A percentile compares a stretch with the other conserved stretches of the same genome.
Conservation (phyloP, 176 grass and related monocot species). For the Elaeis guineensis region DNA sequence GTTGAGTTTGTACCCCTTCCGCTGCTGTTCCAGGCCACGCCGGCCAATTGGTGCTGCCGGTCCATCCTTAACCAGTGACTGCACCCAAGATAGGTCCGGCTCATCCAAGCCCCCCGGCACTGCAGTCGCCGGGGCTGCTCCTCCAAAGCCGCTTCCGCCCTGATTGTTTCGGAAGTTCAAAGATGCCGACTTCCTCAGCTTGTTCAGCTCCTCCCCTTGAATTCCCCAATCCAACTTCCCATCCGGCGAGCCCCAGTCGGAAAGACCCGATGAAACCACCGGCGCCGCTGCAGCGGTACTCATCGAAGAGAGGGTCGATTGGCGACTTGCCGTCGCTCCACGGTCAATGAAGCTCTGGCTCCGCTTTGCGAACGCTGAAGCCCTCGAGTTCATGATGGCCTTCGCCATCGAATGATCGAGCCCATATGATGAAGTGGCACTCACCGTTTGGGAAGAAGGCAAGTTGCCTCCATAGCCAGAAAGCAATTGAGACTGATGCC, state of each 20-base stretch:
- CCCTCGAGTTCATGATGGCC: slow-evolving; percentile 14
- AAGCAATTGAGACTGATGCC: no score
- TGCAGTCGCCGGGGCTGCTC: neutral
- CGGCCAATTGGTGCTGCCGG: slow-evolving; percentile 14
- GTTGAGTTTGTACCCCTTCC: neutral
- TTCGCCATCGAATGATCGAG: neutral
- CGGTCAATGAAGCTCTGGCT: slow-evolving; percentile 98
- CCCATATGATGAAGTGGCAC: neutral
- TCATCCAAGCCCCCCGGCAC: slow-evolving; percentile 10
- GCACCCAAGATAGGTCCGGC: slow-evolving; percentile 58
- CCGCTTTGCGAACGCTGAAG: slow-evolving; percentile 34
- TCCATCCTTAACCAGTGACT: slow-evolving; percentile 58
- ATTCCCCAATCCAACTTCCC: slow-evolving; percentile 91
- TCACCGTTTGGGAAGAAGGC: neutral
- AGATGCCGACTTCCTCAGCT: slow-evolving; percentile 82
- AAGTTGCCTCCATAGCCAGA: no score
- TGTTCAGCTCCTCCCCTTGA: slow-evolving; percentile 92
- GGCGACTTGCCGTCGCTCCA: slow-evolving; percentile 29
- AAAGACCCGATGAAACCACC: slow-evolving; percentile 11
- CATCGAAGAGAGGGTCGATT: slow-evolving; percentile 25
- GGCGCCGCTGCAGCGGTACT: neutral
- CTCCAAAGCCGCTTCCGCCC: neutral
- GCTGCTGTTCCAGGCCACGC: slow-evolving; percentile 18
- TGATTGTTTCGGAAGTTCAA: slow-evolving; percentile 50
- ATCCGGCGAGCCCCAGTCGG: slow-evolving; percentile 75